Conservation (phyloP, 2,329 filamentous ascomycete genomes). For the Exophiala alcalophila region DNA sequence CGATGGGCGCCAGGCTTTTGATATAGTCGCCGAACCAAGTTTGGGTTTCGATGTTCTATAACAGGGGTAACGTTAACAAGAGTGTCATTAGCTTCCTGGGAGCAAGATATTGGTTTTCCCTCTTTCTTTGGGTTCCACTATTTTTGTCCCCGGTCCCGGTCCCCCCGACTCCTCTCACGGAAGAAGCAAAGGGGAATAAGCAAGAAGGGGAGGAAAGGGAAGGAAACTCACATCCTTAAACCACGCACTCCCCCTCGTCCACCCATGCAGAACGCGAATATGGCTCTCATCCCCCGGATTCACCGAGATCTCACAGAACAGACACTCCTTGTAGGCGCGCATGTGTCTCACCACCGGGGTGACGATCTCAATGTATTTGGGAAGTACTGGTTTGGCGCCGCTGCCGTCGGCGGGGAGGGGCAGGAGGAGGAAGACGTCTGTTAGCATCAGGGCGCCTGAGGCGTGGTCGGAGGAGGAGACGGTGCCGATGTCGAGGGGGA, state of each 20-base stretch:
- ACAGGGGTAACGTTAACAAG: background rate
- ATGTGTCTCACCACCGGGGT: constrained; percentile 14
- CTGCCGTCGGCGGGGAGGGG: constrained; percentile 12
- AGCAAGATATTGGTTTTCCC: background rate
- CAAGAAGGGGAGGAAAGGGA: background rate
- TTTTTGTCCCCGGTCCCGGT: background rate
- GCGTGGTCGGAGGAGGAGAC: constrained; percentile 7
- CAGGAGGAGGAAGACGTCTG: constrained; percentile 16
- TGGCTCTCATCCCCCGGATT: constrained; percentile 14
- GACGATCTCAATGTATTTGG: constrained; percentile 15
- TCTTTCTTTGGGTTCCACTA: background rate
- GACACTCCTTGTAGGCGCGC: constrained; percentile 13
- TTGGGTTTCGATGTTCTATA: constrained; percentile 17
- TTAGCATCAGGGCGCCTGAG: constrained; percentile 15
- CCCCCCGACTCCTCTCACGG: background rate
- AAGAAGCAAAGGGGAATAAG: background rate
- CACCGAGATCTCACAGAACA: constrained; percentile 17
- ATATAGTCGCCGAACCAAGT: constrained; percentile 18
- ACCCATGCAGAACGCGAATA: constrained; percentile 16
- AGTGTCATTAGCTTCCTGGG: background rate
- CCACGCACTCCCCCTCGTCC: constrained; percentile 19
- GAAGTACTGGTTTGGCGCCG: too few species aligned
- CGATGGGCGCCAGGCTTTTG: constrained; percentile 11
- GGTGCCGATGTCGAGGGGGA: constrained; percentile 15
- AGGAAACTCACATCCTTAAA: constrained; percentile 9